These are phyloP conservation scores for Penicillium riverlandense DNA, from an alignment of 495 filamentous ascomycete genomes.

Conservation along the genomic window DNA sequence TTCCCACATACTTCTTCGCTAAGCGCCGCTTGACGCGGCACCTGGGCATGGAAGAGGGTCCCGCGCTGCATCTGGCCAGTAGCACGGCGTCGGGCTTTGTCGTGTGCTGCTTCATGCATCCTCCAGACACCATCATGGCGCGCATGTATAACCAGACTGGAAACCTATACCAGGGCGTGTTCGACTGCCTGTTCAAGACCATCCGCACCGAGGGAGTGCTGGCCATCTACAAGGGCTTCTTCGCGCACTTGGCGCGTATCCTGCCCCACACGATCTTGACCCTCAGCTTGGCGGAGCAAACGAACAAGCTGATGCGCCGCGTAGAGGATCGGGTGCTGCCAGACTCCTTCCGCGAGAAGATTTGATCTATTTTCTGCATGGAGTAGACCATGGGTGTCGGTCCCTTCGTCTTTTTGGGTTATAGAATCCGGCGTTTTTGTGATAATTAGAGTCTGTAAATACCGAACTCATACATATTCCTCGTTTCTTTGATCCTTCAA, in stretches of 20 bases:
- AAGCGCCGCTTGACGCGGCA: slow-evolving; percentile 78
- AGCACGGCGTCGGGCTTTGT: slow-evolving; percentile 91
- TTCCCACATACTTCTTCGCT: slow-evolving; percentile 97
- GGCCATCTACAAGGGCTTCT: slow-evolving; percentile 97
- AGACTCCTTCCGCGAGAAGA: slow-evolving; percentile 36
- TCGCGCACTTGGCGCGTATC: slow-evolving; percentile 90
- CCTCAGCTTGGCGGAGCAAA: slow-evolving; percentile 91
- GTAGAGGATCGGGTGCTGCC: slow-evolving; percentile 64
- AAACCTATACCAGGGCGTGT: slow-evolving; percentile 85
- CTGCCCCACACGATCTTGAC: slow-evolving; percentile 94
- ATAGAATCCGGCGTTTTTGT: too few species aligned
- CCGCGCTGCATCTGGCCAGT: slow-evolving; percentile 81
- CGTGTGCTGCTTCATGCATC: slow-evolving; percentile 97
- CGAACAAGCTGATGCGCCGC: slow-evolving; percentile 79
- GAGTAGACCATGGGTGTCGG: too few species aligned
- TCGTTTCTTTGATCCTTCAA: too few species aligned
- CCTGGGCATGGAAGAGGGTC: slow-evolving; percentile 82
- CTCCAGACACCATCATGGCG: slow-evolving; percentile 98
- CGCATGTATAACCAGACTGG: slow-evolving; percentile 99
- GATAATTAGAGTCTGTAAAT: too few species aligned
- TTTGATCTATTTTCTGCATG: neutral
- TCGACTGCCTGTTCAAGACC: slow-evolving; percentile 89
- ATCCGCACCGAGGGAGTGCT: slow-evolving; percentile 83
- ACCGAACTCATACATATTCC: too few species aligned
- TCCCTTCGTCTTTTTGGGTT: too few species aligned